phyloP scores from a whole-genome alignment of 768 basidiomycete genomes.

The Gloeopeniophorella convolvens region DNA sequence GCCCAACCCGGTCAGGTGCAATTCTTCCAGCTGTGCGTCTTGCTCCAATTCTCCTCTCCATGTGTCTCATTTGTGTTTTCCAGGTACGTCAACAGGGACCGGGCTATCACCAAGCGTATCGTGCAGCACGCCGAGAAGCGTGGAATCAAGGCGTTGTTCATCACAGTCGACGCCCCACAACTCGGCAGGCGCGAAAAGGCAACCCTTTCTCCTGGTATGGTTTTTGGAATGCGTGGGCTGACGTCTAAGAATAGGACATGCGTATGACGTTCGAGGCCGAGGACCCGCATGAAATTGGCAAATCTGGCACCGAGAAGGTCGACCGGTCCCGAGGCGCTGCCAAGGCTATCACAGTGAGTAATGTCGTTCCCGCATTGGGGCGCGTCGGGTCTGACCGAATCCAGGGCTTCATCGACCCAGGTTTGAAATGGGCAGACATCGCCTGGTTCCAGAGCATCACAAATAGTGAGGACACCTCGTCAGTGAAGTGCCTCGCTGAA shows the following conservation, averaged over 20 bases:
- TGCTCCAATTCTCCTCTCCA: background rate
- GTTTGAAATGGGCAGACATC: conserved; percentile 80
- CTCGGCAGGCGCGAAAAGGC: conserved; percentile 89
- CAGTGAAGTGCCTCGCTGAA: no score
- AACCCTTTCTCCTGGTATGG: background rate
- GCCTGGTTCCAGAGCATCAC: conserved; percentile 58
- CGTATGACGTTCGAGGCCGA: conserved; percentile 90
- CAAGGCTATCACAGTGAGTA: conserved; percentile 78
- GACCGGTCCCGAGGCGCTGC: conserved; percentile 90
- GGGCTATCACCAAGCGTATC: conserved; percentile 74
- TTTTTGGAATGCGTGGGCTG: background rate
- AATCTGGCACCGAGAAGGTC: conserved; percentile 44
- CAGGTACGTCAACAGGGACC: conserved; percentile 90
- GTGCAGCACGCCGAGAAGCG: conserved; percentile 87
- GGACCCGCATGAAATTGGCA: conserved; percentile 49
- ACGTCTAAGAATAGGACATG: conserved; percentile 64
- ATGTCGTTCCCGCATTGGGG: background rate
- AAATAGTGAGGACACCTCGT: conserved; percentile 31
- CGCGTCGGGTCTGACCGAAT: background rate
- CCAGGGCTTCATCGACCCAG: conserved; percentile 92
- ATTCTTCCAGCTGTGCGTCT: conserved; percentile 73
- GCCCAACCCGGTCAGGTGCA: conserved; percentile 73
- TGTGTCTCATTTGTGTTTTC: conserved; percentile 5
- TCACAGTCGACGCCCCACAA: conserved; percentile 97
- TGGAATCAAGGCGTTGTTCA: conserved; percentile 90